A percentile compares a stretch with the other conserved stretches of the same genome.
Conservation (phyloP, 371 early-diverging fungal species). For the Entomophthora muscae region DNA sequence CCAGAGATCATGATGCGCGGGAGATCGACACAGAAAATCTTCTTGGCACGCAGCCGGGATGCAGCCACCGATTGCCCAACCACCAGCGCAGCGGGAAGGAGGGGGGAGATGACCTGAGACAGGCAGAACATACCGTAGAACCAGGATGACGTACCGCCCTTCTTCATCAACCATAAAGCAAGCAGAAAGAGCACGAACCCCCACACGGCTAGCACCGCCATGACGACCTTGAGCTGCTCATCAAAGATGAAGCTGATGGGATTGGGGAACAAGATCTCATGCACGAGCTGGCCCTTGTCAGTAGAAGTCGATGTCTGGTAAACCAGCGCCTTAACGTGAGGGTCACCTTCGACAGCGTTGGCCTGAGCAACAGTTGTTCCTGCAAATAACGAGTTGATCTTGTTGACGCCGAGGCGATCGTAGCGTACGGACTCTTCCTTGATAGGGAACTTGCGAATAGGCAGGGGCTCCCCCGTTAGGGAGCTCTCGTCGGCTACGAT, state of each 20-base stretch:
- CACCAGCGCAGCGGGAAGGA: constrained; percentile 59
- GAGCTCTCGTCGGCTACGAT: constrained; percentile 54
- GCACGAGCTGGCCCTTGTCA: constrained; percentile 59
- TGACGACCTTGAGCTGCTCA: constrained; percentile 50
- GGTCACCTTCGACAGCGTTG: neutral
- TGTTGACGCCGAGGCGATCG: constrained; percentile 15
- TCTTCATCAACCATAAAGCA: constrained; percentile 31
- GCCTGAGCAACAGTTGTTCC: constrained; percentile 24
- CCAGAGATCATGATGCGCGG: constrained; percentile 46
- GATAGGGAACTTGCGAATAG: constrained; percentile 39
- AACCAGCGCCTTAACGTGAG: constrained; percentile 30
- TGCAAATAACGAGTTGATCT: constrained; percentile 23
- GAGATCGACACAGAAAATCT: constrained; percentile 53
- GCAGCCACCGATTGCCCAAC: constrained; percentile 75
- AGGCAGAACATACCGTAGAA: constrained; percentile 53
- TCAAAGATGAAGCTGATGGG: constrained; percentile 49
- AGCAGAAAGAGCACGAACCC: constrained; percentile 33
- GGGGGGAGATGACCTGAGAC: constrained; percentile 44
- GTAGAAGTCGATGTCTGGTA: constrained; percentile 56
- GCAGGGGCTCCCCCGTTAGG: constrained; percentile 68
- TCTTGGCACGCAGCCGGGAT: constrained; percentile 33
- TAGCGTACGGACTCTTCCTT: constrained; percentile 16
- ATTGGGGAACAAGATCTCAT: constrained; percentile 54
- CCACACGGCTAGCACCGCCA: constrained; percentile 34
- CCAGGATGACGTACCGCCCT: constrained; percentile 32